A percentile compares a stretch with the other conserved stretches of the same genome.
phyloP scores from a whole-genome alignment of 2,329 filamentous ascomycete species.

The Mollisia scopiformis region DNA sequence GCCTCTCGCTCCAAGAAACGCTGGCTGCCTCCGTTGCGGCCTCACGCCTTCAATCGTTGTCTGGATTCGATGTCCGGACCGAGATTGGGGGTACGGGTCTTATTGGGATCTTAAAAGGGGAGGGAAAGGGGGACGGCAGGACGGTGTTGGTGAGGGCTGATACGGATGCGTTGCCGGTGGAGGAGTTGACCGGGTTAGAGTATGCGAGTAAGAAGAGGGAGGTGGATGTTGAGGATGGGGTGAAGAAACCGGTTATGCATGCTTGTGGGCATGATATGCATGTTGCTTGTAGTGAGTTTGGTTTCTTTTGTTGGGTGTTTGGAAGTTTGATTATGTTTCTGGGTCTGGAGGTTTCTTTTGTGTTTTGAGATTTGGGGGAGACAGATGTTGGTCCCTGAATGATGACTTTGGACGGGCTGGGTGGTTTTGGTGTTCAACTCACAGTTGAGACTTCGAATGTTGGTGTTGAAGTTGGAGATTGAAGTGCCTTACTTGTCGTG shows the following conservation, averaged over 20 bases:
- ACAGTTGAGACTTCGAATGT: no score
- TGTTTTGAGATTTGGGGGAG: neutral
- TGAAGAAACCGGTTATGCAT: conserved; percentile 63
- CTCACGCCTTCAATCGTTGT: conserved; percentile 40
- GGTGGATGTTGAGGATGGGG: conserved; percentile 44
- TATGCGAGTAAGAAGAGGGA: conserved; percentile 53
- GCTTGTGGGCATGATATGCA: conserved; percentile 72
- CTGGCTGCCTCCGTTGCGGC: conserved; percentile 53
- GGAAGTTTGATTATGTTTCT: neutral
- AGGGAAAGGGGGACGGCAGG: conserved; percentile 52
- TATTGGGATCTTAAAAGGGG: conserved; percentile 49
- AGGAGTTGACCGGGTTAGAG: conserved; percentile 55
- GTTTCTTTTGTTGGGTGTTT: neutral
- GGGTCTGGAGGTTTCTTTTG: neutral
- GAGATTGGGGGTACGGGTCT: conserved; percentile 63
- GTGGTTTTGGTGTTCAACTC: no score
- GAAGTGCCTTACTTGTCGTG: no score
- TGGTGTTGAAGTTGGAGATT: no score
- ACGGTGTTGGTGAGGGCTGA: conserved; percentile 63
- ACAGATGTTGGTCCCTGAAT: neutral
- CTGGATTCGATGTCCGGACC: conserved; percentile 47
- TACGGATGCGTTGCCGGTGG: conserved; percentile 62
- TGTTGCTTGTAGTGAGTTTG: conserved; percentile 40
- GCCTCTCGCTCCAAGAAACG: conserved; percentile 59
- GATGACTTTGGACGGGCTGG: neutral